Conservation (phyloP, 2,329 filamentous ascomycete genomes). For the Hymenoscyphus salicellus region DNA sequence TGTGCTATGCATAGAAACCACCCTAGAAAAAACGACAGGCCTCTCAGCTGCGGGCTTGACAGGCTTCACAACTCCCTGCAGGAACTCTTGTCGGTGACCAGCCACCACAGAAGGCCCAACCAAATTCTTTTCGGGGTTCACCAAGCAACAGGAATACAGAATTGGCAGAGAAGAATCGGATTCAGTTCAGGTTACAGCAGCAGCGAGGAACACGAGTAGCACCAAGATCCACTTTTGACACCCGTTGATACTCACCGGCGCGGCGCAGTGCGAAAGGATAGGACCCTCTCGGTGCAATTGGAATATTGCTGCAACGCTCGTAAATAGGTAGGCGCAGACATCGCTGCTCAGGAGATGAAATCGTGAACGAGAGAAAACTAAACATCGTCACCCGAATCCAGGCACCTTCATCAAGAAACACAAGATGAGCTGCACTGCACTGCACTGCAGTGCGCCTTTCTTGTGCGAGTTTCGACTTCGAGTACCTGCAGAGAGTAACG, state of each 20-base stretch:
- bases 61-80: background rate
- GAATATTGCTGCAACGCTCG: conserved; percentile 1
- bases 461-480: background rate
- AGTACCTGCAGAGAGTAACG: background rate
- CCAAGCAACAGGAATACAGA: background rate
- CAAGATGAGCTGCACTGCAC: background rate
- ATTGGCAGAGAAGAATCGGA: background rate
- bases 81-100: background rate
- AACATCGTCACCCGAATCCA: background rate
- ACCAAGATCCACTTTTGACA: background rate
- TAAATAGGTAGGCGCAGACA: background rate
- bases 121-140: background rate
- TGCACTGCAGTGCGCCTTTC: background rate
- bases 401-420: background rate
- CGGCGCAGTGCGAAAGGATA: background rate
- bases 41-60: background rate
- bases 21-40: background rate
- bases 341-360: background rate
- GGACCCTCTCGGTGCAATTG: background rate
- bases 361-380: background rate
- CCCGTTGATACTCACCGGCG: background rate
- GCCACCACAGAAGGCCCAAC: background rate
- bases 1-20: conserved; percentile 14
- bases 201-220: background rate
- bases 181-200: background rate